Base-by-base conservation (phyloP, 495 filamentous ascomycete species). In the Lentithecium fluviatile region DNA sequence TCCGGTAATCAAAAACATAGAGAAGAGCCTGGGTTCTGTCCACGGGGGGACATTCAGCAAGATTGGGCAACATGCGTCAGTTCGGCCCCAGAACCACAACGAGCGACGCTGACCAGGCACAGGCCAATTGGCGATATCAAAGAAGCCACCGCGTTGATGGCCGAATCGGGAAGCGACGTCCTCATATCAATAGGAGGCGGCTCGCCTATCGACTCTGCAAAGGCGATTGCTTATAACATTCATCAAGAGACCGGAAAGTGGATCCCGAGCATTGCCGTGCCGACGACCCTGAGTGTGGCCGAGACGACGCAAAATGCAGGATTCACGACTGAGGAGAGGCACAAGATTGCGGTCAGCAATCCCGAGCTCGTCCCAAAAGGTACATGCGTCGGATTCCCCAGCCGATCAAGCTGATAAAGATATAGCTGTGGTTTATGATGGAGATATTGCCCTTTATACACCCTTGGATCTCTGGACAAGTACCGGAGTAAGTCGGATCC, bases 21-120 rank as follows among this genome's bases (percentile, higher is more conserved):
- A 70, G 38, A 50, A 55, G 36, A 57, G 58, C 19, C 50, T 70
- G 15, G 61, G 65, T 17, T 42, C 57, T 7, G 46, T 60, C 5
- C 62, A 70, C 51, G 68, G 66, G 5, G 65, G 61, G 8, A 70
- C 68, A 24, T 68, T 66, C 51, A 69, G 66, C 34, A 62, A 61
- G 20, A 70, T 70, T 54, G 58, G 63, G 49, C 68, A 70, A 37
- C 68, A 70, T 52, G 68, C 65, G 62, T 65, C 6, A 36, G 62
- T 60, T 10, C 24, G 45, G n/a, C 5, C 29, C 2, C 1, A 46
- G 29, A 15, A 15, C 13, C 36, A 38, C 15, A 52, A 17, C 7
- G 32, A 13, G 54, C 40, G 37, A 17, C n/a, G 43, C 37, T 65
- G 37, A 65, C 23, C 10, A 13, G 8, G 17, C 10, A 24, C 24